Conservation (phyloP, 768 basidiomycete genomes). For the Sarcodon aspratus region DNA sequence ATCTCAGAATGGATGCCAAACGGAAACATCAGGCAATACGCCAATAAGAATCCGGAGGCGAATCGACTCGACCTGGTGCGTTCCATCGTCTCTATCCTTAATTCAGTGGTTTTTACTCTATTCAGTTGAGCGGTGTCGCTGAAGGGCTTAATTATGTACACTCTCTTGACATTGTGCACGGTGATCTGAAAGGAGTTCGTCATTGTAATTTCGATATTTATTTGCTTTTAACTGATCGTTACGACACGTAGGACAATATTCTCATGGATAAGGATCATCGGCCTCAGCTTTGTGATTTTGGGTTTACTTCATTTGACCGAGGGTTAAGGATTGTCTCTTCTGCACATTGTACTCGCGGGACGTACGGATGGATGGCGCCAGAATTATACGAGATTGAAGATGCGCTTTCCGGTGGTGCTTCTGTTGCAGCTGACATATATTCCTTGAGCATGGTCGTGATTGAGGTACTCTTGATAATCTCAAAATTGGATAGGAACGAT, state of each 20-base stretch:
- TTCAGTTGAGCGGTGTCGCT: neutral
- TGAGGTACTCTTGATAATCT: neutral
- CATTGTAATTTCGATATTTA: neutral
- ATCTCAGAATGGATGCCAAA: conserved; percentile 7
- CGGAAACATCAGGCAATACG: conserved; percentile 5
- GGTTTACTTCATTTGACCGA: neutral
- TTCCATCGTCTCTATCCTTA: neutral
- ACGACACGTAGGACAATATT: neutral
- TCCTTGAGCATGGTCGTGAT: conserved; percentile 4
- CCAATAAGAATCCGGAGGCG: conserved; percentile 3
- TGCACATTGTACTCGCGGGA: no score
- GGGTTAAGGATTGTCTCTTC: no score
- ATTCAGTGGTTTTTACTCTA: no score
- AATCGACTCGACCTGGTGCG: conserved; percentile 7
- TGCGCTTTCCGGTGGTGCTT: no score
- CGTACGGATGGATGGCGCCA: no score
- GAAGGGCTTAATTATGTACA: neutral
- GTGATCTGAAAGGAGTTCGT: neutral
- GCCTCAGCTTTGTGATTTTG: neutral
- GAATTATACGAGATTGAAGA: no score
- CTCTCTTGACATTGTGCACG: neutral
- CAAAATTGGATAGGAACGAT: neutral
- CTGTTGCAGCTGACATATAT: neutral
- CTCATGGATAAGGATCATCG: neutral
- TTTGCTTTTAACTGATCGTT: neutral